These are phyloP conservation scores for Debaryomycetaceae sp. DNA, from an alignment of 1,139 yeast genomes.

Conservation along the genomic window DNA sequence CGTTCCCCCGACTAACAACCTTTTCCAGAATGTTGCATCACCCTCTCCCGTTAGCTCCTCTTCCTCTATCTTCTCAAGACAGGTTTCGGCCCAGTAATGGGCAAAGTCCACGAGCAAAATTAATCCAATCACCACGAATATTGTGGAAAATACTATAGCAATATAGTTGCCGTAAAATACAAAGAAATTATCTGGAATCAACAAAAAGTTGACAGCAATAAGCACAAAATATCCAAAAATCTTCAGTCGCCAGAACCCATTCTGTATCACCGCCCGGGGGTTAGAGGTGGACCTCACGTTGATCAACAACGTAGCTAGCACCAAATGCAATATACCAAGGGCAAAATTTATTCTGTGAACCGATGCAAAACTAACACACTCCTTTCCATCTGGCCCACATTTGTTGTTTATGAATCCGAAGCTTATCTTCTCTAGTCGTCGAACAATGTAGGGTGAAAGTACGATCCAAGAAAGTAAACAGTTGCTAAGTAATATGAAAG, in stretches of 20 bases:
- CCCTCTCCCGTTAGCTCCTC: slow-evolving; percentile 69
- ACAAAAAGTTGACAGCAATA: slow-evolving; percentile 59
- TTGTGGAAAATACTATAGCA: slow-evolving; percentile 78
- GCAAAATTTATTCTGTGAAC: slow-evolving; percentile 91
- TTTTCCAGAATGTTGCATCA: slow-evolving; percentile 69
- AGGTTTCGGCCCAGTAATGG: slow-evolving; percentile 98
- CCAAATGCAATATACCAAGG: slow-evolving; percentile 72
- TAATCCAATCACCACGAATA: slow-evolving; percentile 86
- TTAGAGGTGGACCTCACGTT: slow-evolving; percentile 78
- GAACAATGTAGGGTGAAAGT: slow-evolving; percentile 76
- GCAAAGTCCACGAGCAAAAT: slow-evolving; percentile 93
- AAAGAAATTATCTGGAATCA: slow-evolving; percentile 82
- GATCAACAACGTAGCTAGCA: slow-evolving; percentile 63
- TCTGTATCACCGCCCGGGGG: slow-evolving; percentile 81
- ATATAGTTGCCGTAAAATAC: slow-evolving; percentile 89
- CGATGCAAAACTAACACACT: slow-evolving; percentile 89
- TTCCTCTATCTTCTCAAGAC: slow-evolving; percentile 83
- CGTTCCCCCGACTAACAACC: slow-evolving; percentile 81
- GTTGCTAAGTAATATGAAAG: slow-evolving; percentile 70
- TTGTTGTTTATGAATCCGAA: slow-evolving; percentile 62
- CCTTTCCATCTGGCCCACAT: slow-evolving; percentile 73
- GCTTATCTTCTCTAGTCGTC: slow-evolving; percentile 70
- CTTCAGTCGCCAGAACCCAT: slow-evolving; percentile 88
- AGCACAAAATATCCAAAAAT: slow-evolving; percentile 58
- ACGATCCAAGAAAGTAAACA: slow-evolving; percentile 88